Evolutionary conservation across 83 land plant species (phyloP).

Genomic region (Picea abies): DNA sequence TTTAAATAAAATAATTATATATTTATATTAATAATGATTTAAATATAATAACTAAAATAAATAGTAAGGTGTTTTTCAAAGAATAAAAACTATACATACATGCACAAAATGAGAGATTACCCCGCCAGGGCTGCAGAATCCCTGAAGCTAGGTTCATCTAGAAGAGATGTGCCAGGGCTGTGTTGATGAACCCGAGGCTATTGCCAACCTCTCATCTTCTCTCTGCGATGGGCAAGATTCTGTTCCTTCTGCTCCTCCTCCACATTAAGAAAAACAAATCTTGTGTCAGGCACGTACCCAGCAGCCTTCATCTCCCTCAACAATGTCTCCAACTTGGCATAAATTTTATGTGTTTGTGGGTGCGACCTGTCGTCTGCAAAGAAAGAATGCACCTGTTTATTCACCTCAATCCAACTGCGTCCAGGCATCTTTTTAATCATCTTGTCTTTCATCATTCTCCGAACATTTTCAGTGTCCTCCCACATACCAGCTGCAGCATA

Average conservation of each 20-base stretch:
- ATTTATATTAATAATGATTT: no score
- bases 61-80: no score
- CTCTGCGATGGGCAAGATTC: neutral
- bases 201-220: constrained; percentile 14
- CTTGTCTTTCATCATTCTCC: constrained; percentile 22
- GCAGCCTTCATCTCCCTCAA: constrained; percentile 9
- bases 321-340: constrained; percentile 5
- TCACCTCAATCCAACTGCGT: constrained; percentile 9
- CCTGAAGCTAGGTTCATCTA: neutral
- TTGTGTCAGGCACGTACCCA: neutral
- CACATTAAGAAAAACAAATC: neutral
- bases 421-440: constrained; percentile 2
- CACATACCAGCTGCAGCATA: constrained; percentile 20
- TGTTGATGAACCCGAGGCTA: constrained; percentile 1
- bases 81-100: no score
- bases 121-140: no score
- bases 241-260: neutral
- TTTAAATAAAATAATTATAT: no score
- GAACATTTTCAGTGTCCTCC: constrained; percentile 22
- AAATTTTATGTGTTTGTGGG: constrained; percentile 4
- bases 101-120: no score
- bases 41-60: no score
- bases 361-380: neutral
- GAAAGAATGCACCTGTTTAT: neutral
- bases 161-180: neutral